These are phyloP conservation scores for Vigna reflexopilosa DNA, from an alignment of 306 rosid genomes.

Conservation along the genomic window DNA sequence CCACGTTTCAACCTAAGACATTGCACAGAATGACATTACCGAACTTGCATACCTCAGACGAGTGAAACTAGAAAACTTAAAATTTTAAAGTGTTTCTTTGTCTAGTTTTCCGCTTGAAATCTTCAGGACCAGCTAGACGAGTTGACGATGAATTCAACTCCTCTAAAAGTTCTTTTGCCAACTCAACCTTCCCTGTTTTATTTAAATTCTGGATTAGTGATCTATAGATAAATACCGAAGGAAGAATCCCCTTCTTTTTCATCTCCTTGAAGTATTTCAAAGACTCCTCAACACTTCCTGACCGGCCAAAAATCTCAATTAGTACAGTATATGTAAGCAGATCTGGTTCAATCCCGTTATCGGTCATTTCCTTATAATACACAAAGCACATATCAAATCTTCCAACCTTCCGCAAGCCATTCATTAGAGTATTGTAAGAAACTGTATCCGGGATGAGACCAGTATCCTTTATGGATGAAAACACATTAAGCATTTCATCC, in stretches of 20 bases:
- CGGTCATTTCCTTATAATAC: conserved; percentile 75
- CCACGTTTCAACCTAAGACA: conserved; percentile 19
- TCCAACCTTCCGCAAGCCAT: conserved; percentile 74
- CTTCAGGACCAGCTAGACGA: conserved; percentile 59
- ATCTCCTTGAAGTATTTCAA: conserved; percentile 66
- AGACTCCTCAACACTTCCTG: conserved; percentile 75
- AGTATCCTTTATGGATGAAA: conserved; percentile 62
- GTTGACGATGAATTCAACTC: conserved; percentile 70
- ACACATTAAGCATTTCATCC: conserved; percentile 63
- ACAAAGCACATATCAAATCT: conserved; percentile 61
- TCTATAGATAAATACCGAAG: conserved; percentile 66
- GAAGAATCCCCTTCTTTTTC: conserved; percentile 65
- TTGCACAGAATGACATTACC: conserved; percentile 10
- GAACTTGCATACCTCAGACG: conserved; percentile 28
- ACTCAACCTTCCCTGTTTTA: conserved; percentile 68
- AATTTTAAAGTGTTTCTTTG: conserved; percentile 31
- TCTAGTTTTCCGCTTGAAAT: conserved; percentile 58
- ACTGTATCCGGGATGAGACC: conserved; percentile 65
- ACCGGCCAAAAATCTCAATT: conserved; percentile 67
- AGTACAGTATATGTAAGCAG: conserved; percentile 78
- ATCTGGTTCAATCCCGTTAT: conserved; percentile 65
- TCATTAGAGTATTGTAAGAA: conserved; percentile 78
- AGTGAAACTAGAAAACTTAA: conserved; percentile 3
- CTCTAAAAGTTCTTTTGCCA: conserved; percentile 59
- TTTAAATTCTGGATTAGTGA: conserved; percentile 59